These are phyloP conservation scores for Stemphylium vesicarium DNA, from an alignment of 2,329 filamentous ascomycete species.

Conservation along the genomic window DNA sequence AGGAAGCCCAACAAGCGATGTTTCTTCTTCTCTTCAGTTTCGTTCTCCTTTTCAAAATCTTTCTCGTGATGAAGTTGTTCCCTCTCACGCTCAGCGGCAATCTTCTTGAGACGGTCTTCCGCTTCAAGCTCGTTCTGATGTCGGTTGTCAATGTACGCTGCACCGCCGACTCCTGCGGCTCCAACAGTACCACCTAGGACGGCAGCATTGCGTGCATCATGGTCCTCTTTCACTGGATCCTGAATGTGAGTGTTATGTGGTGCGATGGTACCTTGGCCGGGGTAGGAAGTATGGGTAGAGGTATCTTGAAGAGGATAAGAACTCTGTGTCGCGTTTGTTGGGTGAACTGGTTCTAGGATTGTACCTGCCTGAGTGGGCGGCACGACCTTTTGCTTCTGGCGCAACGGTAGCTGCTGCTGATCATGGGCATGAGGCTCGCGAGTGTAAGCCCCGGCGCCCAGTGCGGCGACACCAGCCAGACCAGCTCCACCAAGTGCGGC, in stretches of 20 bases:
- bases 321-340: not conserved
- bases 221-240: slow-evolving; percentile 22
- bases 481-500: slow-evolving; percentile 30
- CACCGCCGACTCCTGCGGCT: slow-evolving; percentile 35
- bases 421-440: slow-evolving; percentile 16
- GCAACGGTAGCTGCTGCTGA: slow-evolving; percentile 14
- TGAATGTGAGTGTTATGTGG: slow-evolving; percentile 28
- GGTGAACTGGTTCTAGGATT: slow-evolving; percentile 6
- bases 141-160: slow-evolving; percentile 37
- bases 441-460: slow-evolving; percentile 21
- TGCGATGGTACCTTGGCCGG: slow-evolving; percentile 15
- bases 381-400: slow-evolving; percentile 13
- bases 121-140: slow-evolving; percentile 40
- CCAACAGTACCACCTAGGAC: slow-evolving; percentile 29
- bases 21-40: slow-evolving; percentile 46
- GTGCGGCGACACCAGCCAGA: slow-evolving; percentile 18
- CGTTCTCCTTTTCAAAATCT: slow-evolving; percentile 27
- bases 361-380: slow-evolving; percentile 6
- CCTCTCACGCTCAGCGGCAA: slow-evolving; percentile 23
- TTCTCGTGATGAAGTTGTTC: slow-evolving; percentile 24
- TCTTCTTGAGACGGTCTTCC: slow-evolving; percentile 31
- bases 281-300: slow-evolving; percentile 4
- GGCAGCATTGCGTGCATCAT: slow-evolving; percentile 38
- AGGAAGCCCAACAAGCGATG: slow-evolving; percentile 49
- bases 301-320: slow-evolving; percentile 15